Conservation (phyloP, 139 green algal genomes). For the Pseudopediastrum boryanum region DNA sequence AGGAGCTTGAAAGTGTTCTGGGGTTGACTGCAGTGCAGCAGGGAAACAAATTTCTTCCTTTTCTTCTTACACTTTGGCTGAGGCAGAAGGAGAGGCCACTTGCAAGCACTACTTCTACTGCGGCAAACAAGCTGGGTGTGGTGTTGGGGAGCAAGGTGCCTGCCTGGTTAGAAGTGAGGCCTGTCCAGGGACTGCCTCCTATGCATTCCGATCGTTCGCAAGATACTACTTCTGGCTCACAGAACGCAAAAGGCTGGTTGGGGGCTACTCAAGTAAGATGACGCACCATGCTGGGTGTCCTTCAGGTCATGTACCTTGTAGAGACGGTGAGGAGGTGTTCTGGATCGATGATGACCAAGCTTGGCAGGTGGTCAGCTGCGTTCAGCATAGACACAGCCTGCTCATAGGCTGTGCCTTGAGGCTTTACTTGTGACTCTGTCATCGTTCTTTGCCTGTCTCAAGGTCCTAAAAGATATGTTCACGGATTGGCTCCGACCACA, state of each 20-base stretch:
- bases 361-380: neutral
- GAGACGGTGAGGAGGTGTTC: conserved; percentile 15
- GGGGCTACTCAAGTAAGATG: neutral
- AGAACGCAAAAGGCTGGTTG: neutral
- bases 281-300: neutral
- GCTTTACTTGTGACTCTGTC: conserved; percentile 5
- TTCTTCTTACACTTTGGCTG: neutral
- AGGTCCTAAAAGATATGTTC: neutral
- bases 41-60: no score
- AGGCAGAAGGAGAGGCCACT: neutral
- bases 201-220: neutral
- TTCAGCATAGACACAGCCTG: conserved; percentile 5
- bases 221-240: neutral
- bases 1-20: neutral
- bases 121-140: neutral
- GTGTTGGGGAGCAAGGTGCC: neutral
- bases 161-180: neutral
- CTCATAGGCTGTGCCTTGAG: conserved; percentile 2
- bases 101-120: neutral
- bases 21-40: neutral
- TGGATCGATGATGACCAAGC: conserved; percentile 13
- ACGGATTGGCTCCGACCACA: neutral
- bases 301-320: neutral
- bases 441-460: neutral
- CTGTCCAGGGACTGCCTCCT: neutral